Percentiles rank a stretch among this genome's conserved stretches.
phyloP scores from a whole-genome alignment of 306 rosid species.

The Psophocarpus tetragonolobus region DNA sequence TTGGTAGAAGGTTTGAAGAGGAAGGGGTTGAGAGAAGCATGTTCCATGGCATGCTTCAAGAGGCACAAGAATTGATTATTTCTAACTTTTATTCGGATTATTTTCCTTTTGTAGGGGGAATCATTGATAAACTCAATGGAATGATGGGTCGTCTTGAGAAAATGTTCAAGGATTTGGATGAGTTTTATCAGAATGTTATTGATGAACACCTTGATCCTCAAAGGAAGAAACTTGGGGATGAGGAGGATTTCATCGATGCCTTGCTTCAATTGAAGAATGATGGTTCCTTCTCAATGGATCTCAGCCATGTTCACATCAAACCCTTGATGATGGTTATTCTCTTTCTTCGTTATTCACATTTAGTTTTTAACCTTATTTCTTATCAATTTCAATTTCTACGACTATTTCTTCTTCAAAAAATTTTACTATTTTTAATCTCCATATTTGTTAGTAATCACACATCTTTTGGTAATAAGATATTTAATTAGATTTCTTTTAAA shows the following conservation, averaged over 20 bases:
- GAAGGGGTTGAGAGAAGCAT: not conserved
- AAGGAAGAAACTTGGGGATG: not conserved
- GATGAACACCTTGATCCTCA: slow-evolving; percentile 5
- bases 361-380: too few species aligned
- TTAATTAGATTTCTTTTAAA: not conserved
- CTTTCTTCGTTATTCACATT: not conserved
- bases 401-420: not conserved
- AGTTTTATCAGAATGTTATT: not conserved
- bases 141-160: not conserved
- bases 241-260: not conserved
- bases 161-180: not conserved
- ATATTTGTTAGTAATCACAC: too few species aligned
- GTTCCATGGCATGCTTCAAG: not conserved
- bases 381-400: not conserved
- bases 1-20: not conserved
- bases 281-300: not conserved
- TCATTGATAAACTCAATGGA: not conserved
- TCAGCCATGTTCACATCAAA: not conserved
- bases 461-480: too few species aligned
- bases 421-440: too few species aligned
- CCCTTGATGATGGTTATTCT: not conserved
- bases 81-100: not conserved
- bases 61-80: not conserved
- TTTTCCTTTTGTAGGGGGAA: not conserved
- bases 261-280: not conserved